These are phyloP conservation scores for Bipolaris oryzae DNA, from an alignment of 2,329 filamentous ascomycete species.

Conservation along the genomic window DNA sequence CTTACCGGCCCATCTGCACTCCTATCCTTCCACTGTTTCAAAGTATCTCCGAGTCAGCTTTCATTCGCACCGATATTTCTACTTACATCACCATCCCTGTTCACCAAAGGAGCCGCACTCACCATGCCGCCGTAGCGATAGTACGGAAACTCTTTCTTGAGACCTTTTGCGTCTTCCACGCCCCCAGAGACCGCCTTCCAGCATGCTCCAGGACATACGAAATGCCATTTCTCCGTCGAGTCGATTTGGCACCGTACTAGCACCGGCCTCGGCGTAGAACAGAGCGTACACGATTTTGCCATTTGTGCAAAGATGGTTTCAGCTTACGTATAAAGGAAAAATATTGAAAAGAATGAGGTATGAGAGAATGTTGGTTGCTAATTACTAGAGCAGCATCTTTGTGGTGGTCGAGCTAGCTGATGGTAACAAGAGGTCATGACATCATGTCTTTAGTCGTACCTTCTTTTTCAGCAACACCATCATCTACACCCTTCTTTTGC, in stretches of 20 bases:
- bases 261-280: constrained; percentile 45
- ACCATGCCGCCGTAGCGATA: constrained; percentile 45
- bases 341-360: too few species aligned
- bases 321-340: too few species aligned
- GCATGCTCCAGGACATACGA: constrained; percentile 53
- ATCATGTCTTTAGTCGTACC: constrained; percentile 11
- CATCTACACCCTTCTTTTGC: neutral
- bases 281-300: constrained; percentile 51
- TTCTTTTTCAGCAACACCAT: neutral
- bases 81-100: neutral
- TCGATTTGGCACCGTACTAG: constrained; percentile 55
- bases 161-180: constrained; percentile 46
- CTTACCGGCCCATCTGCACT: constrained; percentile 50
- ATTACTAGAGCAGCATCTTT: neutral
- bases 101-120: constrained; percentile 6
- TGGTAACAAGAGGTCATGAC: constrained; percentile 11
- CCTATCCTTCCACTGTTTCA: constrained; percentile 48
- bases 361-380: neutral
- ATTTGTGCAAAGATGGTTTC: constrained; percentile 8
- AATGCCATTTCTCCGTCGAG: constrained; percentile 49
- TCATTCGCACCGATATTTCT: neutral
- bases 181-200: constrained; percentile 54
- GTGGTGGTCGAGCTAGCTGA: neutral
- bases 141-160: constrained; percentile 22
- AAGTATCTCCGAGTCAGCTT: constrained; percentile 12